These are phyloP conservation scores for Zymoseptoria crescenta DNA, from an alignment of 2,329 filamentous ascomycete genomes.

Conservation along the genomic window DNA sequence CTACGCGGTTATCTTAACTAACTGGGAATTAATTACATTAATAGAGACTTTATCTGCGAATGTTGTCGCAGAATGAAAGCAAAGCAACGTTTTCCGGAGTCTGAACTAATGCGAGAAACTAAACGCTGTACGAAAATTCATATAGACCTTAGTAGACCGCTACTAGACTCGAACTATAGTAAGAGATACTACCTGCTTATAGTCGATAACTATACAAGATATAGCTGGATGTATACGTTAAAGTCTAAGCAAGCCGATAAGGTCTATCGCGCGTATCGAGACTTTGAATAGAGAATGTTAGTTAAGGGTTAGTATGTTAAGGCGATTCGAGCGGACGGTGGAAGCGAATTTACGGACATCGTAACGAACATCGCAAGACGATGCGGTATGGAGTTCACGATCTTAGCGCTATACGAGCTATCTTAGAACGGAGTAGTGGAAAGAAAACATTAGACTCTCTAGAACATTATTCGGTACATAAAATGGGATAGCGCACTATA, in stretches of 20 bases:
- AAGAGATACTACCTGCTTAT: neutral
- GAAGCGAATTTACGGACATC: neutral
- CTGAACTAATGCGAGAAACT: neutral
- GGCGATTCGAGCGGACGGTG: neutral
- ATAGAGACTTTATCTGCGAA: neutral
- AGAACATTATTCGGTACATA: conserved; percentile 2
- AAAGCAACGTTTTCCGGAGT: neutral
- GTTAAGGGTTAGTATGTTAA: neutral
- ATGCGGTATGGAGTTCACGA: neutral
- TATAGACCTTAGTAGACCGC: neutral
- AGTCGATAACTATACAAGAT: neutral
- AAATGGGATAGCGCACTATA: too few relatives aligned
- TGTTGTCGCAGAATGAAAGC: too few relatives aligned
- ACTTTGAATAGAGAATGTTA: too few relatives aligned
- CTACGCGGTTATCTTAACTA: neutral
- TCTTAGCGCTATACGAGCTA: neutral
- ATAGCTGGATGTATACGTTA: neutral
- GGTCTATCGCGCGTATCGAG: neutral
- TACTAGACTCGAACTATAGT: neutral
- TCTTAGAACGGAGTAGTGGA: neutral
- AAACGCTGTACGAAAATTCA: neutral
- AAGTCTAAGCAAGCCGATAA: neutral
- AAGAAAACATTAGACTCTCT: neutral
- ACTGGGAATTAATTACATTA: neutral
- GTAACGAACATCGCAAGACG: neutral